These are phyloP conservation scores for Xylariaceae sp. DNA, from an alignment of 2,329 filamentous ascomycete genomes.

Conservation along the genomic window DNA sequence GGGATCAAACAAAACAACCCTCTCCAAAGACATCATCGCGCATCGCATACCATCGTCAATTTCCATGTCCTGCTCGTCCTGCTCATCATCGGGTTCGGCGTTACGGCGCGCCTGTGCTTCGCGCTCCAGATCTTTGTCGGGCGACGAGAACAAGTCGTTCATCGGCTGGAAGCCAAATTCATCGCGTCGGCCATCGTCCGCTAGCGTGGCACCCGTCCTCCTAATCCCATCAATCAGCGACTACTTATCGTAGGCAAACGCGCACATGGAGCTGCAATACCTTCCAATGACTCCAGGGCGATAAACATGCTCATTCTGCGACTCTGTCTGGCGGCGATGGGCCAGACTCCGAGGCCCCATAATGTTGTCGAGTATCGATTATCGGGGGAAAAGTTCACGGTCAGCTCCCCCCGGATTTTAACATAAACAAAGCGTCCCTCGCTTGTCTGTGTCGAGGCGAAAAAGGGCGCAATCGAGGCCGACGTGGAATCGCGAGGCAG, in stretches of 20 bases:
- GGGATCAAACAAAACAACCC: not conserved
- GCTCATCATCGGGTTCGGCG: conserved; percentile 19
- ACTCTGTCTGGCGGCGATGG: conserved; percentile 35
- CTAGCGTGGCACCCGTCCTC: conserved; percentile 81
- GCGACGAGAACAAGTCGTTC: conserved; percentile 84
- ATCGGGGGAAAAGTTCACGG: not conserved
- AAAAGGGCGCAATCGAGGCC: not conserved
- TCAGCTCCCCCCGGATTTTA: not conserved
- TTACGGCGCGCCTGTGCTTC: conserved; percentile 21
- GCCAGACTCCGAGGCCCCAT: conserved; percentile 38
- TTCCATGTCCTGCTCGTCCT: conserved; percentile 47
- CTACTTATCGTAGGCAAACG: not conserved
- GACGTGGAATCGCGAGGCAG: not conserved
- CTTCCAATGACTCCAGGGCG: conserved; percentile 47
- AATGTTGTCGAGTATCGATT: not conserved
- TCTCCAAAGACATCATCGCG: not conserved
- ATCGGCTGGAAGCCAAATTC: conserved; percentile 89
- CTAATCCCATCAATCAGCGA: conserved; percentile 40
- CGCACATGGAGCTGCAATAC: conserved; percentile 29
- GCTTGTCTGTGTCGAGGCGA: not conserved
- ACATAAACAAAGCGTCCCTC: too few species aligned
- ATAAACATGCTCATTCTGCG: conserved; percentile 44
- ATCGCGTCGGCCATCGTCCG: conserved; percentile 75
- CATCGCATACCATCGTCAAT: conserved; percentile 43
- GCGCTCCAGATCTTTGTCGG: conserved; percentile 47